Percentiles rank a stretch among this genome's conserved stretches.
phyloP scores from a whole-genome alignment of 345 rosid species.

The Boechera divaricarpa region DNA sequence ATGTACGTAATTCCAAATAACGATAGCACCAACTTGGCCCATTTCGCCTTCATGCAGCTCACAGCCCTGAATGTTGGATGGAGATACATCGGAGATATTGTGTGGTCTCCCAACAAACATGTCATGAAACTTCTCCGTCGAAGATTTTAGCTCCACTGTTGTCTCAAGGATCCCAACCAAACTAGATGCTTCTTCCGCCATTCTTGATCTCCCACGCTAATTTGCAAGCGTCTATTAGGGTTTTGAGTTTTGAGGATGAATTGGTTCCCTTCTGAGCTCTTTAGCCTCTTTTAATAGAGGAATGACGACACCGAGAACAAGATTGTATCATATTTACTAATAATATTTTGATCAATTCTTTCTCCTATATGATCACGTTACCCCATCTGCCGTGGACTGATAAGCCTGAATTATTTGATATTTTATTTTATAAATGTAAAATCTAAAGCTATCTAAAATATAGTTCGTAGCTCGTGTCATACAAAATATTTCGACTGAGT shows the following conservation, averaged over 20 bases:
- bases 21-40: too few relatives aligned
- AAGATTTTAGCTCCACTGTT: constrained; percentile 32
- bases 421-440: background rate
- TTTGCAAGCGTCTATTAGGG: constrained; percentile 1
- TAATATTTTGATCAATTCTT: constrained; percentile 13
- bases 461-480: constrained; percentile 7
- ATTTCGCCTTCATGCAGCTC: too few relatives aligned
- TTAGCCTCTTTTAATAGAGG: constrained; percentile 5
- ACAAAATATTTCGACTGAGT: constrained; percentile 1
- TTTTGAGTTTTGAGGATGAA: background rate
- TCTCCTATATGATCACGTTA: constrained; percentile 20
- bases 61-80: too few relatives aligned
- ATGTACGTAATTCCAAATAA: too few relatives aligned
- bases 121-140: constrained; percentile 39
- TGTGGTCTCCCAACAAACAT: constrained; percentile 35
- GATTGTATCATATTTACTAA: background rate
- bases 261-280: background rate
- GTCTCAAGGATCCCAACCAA: constrained; percentile 35
- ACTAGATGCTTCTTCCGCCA: constrained; percentile 34
- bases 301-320: background rate
- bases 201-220: constrained; percentile 5
- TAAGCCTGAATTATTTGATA: background rate
- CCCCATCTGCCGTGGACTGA: background rate
- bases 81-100: too few relatives aligned
- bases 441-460: constrained; percentile 10